Evolutionary conservation across 2,329 filamentous ascomycete genomes (phyloP), one percentile per base, ranked within the genome.

Genomic region (Leptographium radiaticola): DNA sequence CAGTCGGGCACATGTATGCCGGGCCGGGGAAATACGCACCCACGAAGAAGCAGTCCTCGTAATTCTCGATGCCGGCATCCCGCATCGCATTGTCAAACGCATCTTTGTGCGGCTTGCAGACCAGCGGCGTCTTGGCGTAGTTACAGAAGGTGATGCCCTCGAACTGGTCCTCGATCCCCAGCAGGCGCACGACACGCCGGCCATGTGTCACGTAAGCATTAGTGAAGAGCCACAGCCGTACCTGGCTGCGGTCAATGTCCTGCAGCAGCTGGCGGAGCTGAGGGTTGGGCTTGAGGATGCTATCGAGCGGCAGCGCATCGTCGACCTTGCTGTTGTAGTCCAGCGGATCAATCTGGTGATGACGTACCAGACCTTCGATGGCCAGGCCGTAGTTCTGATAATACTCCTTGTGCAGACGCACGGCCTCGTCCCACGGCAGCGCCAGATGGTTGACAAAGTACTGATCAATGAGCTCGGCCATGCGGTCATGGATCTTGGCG

Each of bases 341-440:
- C 6, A 98, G 75, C 1, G 93, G 87, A 63, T 97, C 88, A 62
- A 98, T 95, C 68, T 95, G 83, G 72, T 98, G 93, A 69, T 96
- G 87, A 11, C 89, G 83, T 40, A 95, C 88, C 1, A 98, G 78
- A 1, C 93, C 93, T 71, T 97, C 89, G 59, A 98, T 94, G 34
- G 93, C 93, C n/a, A 98, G 80, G 34, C 94, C 93, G 66, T 98
- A 98, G 67, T 87, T 89, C 63, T 83, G 85, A 73, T 97, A 98
- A 73, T 98, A 98, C 62, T 90, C 87, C 67, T 82, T 76, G 69
- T 97, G 93, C 31, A 98, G 80, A 62, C 84, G 79, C 56, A 81
- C 81, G n/a, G 93, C 93, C 56, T 97, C 91, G 53, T 88, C 77
- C 61, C 76, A 74, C 1, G 80, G 76, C 2, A 97, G 73, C 25